Base-by-base conservation (phyloP, 148 eudicot species). In the Spergularia marina region DNA sequence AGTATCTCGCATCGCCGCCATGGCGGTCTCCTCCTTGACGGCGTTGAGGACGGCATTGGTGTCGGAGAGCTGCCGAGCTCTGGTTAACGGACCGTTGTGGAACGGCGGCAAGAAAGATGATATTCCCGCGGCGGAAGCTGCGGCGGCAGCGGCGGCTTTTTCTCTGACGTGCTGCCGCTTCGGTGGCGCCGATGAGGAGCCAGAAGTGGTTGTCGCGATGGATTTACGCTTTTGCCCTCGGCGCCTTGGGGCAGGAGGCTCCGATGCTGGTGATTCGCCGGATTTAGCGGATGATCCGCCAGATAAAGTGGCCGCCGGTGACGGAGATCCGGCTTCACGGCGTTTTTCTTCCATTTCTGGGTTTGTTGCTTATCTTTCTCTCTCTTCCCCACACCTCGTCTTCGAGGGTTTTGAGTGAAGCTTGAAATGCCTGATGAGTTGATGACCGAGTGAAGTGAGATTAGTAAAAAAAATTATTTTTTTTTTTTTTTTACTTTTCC, bases 11-110 rank as follows among this genome's bases (percentile, higher is more conserved):
- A 53, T n/a, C 60, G 74, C 86, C 76, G 74, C 71, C 75, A 74
- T 65, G 14, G 66, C 81, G 39, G 61, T 67, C 65, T 84, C 88
- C 30, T 68, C 76, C 74, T 85, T 87, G 53, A 65, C 75, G 13
- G 60, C 73, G 34, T 70, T 72, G 12, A 79, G 72, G 16, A 79
- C 84, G 76, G 83, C 86, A 74, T 74, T 83, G 84, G 80, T 83
- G 75, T 86, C 87, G 3, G 94, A 93, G 5, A 87, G 85, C 83
- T 88, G 86, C 3, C 98, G 86, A 41, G 98, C 98, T 66, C 98
- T 78, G 54, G 98, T 93, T 30, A 74, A 47, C 54, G 98, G 98
- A 18, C 97, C 98, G 76, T 85, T 89, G 85, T 93, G 92, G 82
- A 84, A 86, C 91, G 91, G 86, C 67, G 86, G 62, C 8, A 83